Evolutionary conservation across 345 rosid genomes (phyloP).

Genomic region (Populus tremula): DNA sequence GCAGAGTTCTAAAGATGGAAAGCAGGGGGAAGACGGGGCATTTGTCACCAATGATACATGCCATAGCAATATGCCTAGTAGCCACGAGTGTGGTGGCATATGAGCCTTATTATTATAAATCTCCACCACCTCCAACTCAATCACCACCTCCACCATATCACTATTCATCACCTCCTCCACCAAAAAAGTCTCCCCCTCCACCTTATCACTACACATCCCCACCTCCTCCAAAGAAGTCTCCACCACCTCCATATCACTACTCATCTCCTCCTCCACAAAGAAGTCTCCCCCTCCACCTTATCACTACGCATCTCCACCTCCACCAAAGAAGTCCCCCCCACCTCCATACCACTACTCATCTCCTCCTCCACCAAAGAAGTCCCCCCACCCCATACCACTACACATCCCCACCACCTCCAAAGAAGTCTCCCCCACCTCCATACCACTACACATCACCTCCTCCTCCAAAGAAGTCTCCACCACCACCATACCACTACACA

Average conservation of each 20-base stretch:
- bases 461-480: not conserved
- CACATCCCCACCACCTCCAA: conserved; percentile 3
- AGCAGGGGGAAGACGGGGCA: conserved; percentile 18
- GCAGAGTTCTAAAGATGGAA: conserved; percentile 22
- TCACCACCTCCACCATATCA: conserved; percentile 7
- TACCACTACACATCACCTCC: conserved; percentile 2
- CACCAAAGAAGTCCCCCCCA: not conserved
- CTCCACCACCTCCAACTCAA: not conserved
- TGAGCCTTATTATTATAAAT: conserved; percentile 22
- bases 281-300: not conserved
- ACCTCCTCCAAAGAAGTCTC: conserved; percentile 4
- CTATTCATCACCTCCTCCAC: conserved; percentile 15
- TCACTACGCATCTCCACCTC: conserved; percentile 1
- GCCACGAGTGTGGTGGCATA: conserved; percentile 21
- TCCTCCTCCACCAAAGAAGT: not conserved
- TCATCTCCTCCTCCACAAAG: not conserved
- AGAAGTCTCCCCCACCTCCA: not conserved
- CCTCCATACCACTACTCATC: not conserved
- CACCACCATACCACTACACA: conserved; percentile 14
- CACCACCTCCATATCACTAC: conserved; percentile 11
- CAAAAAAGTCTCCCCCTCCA: not conserved
- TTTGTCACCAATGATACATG: conserved; percentile 29
- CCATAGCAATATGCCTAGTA: conserved; percentile 29
- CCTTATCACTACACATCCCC: conserved; percentile 12
- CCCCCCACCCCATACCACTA: conserved; percentile 13